phyloP scores from a whole-genome alignment of 108 stramenopile species.

The Asterionellopsis glacialis region DNA sequence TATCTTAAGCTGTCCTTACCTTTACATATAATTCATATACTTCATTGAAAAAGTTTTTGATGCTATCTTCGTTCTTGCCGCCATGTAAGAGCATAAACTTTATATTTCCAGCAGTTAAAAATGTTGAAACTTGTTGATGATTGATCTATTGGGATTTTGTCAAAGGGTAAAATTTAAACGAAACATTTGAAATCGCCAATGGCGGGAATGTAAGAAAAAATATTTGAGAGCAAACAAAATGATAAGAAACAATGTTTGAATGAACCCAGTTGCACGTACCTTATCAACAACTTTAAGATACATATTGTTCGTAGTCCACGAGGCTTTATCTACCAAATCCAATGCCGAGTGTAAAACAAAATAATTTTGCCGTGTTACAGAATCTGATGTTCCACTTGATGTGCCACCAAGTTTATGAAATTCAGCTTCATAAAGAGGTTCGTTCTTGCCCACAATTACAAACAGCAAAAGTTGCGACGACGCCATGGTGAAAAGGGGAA shows the following conservation, averaged over 20 bases:
- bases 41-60: conserved; percentile 89
- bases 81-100: conserved; percentile 91
- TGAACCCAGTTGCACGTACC: conserved; percentile 30
- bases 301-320: conserved; percentile 85
- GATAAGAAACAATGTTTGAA: neutral
- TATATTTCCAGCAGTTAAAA: conserved; percentile 86
- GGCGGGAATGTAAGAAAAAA: neutral
- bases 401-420: conserved; percentile 47
- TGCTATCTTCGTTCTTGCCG: conserved; percentile 78
- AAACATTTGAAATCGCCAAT: neutral
- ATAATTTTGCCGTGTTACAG: conserved; percentile 86
- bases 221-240: neutral
- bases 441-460: conserved; percentile 81
- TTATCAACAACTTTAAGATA: conserved; percentile 90
- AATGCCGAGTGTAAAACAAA: conserved; percentile 91
- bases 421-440: conserved; percentile 86
- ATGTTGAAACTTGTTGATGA: conserved; percentile 89
- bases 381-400: conserved; percentile 35
- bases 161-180: neutral
- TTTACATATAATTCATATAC: conserved; percentile 94
- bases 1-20: conserved; percentile 30
- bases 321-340: conserved; percentile 88
- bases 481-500: neutral
- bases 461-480: conserved; percentile 43
- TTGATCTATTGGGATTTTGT: conserved; percentile 61